Percentiles rank a stretch among this genome's conserved stretches.
Conservation (phyloP, 2,329 filamentous ascomycete genomes). For the Didymella exigua region DNA sequence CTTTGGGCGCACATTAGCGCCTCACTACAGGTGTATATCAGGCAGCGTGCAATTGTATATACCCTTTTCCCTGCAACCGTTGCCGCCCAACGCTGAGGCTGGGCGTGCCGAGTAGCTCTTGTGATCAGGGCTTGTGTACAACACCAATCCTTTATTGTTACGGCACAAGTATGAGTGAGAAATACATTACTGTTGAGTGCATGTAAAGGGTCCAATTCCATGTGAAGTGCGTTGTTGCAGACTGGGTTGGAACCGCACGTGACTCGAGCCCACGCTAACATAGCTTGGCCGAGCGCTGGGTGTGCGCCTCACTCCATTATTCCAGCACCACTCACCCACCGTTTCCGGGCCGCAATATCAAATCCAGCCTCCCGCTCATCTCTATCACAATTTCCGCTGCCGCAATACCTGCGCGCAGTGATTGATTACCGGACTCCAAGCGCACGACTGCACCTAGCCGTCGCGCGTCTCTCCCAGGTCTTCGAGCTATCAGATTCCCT, state of each 20-base stretch:
- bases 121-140: neutral
- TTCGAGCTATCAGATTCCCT: conserved; percentile 27
- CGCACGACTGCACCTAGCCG: conserved; percentile 19
- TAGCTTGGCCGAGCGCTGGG: conserved; percentile 13
- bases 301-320: conserved; percentile 22
- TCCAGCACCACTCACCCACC: conserved; percentile 26
- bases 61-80: conserved; percentile 6
- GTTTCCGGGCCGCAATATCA: conserved; percentile 27
- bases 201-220: neutral
- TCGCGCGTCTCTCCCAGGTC: conserved; percentile 23
- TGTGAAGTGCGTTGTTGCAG: neutral
- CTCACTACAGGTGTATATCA: conserved; percentile 6
- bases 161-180: too few species aligned
- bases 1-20: neutral
- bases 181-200: neutral
- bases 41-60: conserved; percentile 13
- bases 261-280: conserved; percentile 15
- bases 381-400: conserved; percentile 22
- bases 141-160: neutral
- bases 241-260: neutral
- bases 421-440: conserved; percentile 9
- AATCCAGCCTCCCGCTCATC: conserved; percentile 25
- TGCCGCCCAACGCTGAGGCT: conserved; percentile 9
- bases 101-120: neutral
- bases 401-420: conserved; percentile 23